Percentiles rank a stretch among this genome's conserved stretches.
Conservation (phyloP, 306 rosid genomes). For the Vigna nakashimae region DNA sequence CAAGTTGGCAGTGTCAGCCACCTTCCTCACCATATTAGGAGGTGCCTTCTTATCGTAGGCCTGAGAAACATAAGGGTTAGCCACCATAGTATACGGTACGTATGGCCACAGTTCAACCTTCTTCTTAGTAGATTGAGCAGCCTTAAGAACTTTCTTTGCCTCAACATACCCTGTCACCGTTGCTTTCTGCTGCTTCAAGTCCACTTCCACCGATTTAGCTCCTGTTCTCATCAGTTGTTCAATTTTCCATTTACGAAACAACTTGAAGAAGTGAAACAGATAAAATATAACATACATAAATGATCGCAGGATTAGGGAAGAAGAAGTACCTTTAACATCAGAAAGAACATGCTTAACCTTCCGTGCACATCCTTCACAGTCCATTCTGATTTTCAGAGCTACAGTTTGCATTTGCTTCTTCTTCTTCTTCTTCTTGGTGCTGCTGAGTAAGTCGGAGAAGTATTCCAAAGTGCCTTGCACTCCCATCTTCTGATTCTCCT, state of each 20-base stretch:
- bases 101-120: constrained; percentile 97
- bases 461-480: constrained; percentile 82
- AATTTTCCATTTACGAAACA: neutral
- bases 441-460: constrained; percentile 67
- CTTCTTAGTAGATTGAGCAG: constrained; percentile 91
- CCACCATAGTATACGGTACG: constrained; percentile 78
- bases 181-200: constrained; percentile 92
- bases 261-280: neutral
- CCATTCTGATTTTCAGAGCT: constrained; percentile 88
- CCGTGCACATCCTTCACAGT: constrained; percentile 93
- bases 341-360: constrained; percentile 88
- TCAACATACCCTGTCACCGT: constrained; percentile 89
- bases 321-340: constrained; percentile 72
- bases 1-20: constrained; percentile 62
- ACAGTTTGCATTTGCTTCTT: constrained; percentile 90
- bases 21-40: constrained; percentile 86
- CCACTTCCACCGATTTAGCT: constrained; percentile 87
- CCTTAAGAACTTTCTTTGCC: constrained; percentile 89
- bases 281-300: no score
- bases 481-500: constrained; percentile 63
- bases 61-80: constrained; percentile 78
- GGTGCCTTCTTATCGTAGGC: constrained; percentile 98
- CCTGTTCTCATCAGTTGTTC: constrained; percentile 48
- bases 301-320: neutral
- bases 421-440: constrained; percentile 61